Conservation (phyloP, 768 basidiomycete species). For the Lactifluus volemus region DNA sequence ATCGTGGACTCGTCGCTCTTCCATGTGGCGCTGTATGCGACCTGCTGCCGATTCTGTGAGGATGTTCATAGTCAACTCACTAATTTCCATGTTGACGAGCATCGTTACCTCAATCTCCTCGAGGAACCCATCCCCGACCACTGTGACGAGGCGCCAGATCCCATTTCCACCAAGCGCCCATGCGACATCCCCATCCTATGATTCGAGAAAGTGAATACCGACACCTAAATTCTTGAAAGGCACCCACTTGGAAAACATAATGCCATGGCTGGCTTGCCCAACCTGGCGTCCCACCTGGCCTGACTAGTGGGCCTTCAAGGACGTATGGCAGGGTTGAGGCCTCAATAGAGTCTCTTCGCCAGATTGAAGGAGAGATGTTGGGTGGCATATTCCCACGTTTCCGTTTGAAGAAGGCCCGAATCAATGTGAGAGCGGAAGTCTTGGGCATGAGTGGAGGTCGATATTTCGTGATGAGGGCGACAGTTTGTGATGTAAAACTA, state of each 20-base stretch:
- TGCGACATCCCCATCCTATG: slow-evolving; percentile 6
- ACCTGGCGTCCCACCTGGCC: slow-evolving; percentile 4
- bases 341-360: neutral
- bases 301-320: neutral
- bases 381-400: neutral
- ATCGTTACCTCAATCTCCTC: slow-evolving; percentile 7
- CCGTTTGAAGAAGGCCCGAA: neutral
- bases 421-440: neutral
- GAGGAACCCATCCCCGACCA: slow-evolving; percentile 5
- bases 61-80: neutral
- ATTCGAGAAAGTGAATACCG: neutral
- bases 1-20: neutral
- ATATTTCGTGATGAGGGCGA: neutral
- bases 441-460: neutral
- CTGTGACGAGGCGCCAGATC: slow-evolving; percentile 11
- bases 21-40: slow-evolving; percentile 12
- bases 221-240: neutral
- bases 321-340: neutral
- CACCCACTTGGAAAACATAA: slow-evolving; percentile 8
- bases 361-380: neutral
- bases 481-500: neutral
- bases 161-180: slow-evolving; percentile 9
- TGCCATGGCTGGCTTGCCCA: slow-evolving; percentile 13
- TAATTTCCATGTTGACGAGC: neutral
- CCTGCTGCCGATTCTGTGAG: slow-evolving; percentile 3